Evolutionary conservation across 106 monocot species (phyloP), one percentile per base, ranked within the genome.

Genomic region (Posidonia australis): DNA sequence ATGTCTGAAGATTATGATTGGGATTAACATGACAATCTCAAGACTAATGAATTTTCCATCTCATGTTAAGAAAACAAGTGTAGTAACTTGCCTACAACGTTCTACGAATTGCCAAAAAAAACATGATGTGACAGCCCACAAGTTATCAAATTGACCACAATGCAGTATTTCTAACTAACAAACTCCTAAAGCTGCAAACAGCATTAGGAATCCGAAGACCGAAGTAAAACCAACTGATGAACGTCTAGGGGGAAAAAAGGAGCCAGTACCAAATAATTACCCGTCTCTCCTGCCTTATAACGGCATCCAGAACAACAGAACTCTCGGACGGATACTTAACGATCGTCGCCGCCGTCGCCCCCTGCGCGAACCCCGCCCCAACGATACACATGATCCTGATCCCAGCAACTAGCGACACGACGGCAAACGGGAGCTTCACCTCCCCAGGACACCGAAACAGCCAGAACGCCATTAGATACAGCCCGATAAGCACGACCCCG

Each of bases 261-360:
- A 56, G 22, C 21, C 18, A 56, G 56, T 19, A 23, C 22, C 44
- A 18, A 26, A 25, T 16, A 27, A 61, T 23, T 62, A 87, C 87
- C 81, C 83, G 52, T 78, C 87, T 83, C 59, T 87, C 80, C 3
- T 76, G 75, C 25, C 83, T 68, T 20, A 76, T 70, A 7, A 55
- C 47, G 1, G 73, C 47, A 58, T 80, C 75, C 18, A 51, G 69
- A 31, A 26, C 48, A 27, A 58, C 17, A n/a, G 72, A 77, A 0
- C 58, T 14, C 54, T 74, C 77, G 0, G 58, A 26, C 0, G 55
- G 54, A 54, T 75, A 36, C 9, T 67, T 51, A 2, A 79, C 47
- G 29, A 88, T 79, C 3, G 76, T 72, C 31, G 54, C 74, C 10
- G 88, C 88, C 4, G 84, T 88, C 22, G 81, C 76, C 27, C 54